These are phyloP conservation scores for Nakataea oryzae DNA, from an alignment of 2,329 filamentous ascomycete species.

Conservation along the genomic window DNA sequence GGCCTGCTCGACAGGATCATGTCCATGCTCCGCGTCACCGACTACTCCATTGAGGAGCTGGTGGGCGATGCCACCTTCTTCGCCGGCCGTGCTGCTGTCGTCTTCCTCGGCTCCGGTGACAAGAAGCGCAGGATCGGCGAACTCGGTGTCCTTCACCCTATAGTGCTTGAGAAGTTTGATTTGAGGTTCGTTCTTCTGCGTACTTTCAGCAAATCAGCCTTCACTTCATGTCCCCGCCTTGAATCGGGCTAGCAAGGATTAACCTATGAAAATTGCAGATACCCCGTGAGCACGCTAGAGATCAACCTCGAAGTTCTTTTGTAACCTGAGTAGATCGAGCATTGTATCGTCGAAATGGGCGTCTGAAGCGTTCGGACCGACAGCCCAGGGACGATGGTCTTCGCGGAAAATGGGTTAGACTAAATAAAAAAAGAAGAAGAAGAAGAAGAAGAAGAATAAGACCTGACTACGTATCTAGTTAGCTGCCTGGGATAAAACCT, in stretches of 20 bases:
- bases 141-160: conserved; percentile 90
- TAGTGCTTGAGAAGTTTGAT: conserved; percentile 87
- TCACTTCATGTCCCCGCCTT: background rate
- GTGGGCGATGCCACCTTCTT: conserved; percentile 89
- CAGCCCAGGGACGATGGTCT: background rate
- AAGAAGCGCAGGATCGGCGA: conserved; percentile 72
- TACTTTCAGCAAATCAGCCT: background rate
- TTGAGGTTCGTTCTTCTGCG: conserved; percentile 47
- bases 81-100: conserved; percentile 74
- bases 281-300: conserved; percentile 89
- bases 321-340: conserved; percentile 26
- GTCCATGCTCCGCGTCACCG: conserved; percentile 76
- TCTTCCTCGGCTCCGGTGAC: conserved; percentile 60
- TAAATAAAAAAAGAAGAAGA: no score
- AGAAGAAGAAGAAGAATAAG: no score
- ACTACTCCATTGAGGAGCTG: conserved; percentile 85
- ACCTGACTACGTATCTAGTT: background rate
- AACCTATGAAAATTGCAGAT: conserved; percentile 34
- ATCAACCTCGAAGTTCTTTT: conserved; percentile 91
- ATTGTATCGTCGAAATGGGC: background rate
- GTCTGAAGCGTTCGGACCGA: background rate
- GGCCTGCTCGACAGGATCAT: conserved; percentile 86
- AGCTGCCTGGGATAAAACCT: background rate
- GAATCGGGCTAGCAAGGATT: background rate
- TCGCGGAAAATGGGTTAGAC: background rate